phyloP scores from a whole-genome alignment of 2,329 filamentous ascomycete genomes.

The Aspergillus novofumigatus region DNA sequence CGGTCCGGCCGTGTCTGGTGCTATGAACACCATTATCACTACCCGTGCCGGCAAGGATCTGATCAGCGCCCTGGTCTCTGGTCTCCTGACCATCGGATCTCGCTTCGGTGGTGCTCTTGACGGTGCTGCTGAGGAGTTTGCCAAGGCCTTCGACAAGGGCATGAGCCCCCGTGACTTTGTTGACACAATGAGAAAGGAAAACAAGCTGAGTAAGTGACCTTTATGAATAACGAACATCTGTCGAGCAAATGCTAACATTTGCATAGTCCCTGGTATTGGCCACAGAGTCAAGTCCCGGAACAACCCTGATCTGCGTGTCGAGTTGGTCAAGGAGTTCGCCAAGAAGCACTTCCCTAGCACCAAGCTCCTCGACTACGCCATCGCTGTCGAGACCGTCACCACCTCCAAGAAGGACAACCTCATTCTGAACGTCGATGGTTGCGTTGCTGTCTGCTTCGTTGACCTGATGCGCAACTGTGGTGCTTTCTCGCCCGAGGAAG shows the following conservation, averaged over 20 bases:
- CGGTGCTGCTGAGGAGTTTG: constrained; percentile 97
- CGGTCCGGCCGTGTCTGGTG: constrained; percentile 96
- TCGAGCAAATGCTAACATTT: constrained; percentile 21
- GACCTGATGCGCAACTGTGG: constrained; percentile 97
- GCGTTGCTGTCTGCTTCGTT: constrained; percentile 97
- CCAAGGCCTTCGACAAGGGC: constrained; percentile 95
- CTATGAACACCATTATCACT: constrained; percentile 99
- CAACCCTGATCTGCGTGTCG: constrained; percentile 99
- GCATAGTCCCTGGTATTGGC: constrained; percentile 82
- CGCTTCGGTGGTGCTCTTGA: constrained; percentile 98
- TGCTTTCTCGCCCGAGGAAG: constrained; percentile 92
- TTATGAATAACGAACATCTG: not conserved
- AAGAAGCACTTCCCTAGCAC: constrained; percentile 94
- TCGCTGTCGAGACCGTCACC: constrained; percentile 95
- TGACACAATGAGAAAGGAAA: constrained; percentile 98
- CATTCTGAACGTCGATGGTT: constrained; percentile 98
- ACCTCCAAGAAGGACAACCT: constrained; percentile 99
- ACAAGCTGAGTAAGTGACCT: constrained; percentile 77
- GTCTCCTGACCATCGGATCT: constrained; percentile 96
- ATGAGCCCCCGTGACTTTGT: constrained; percentile 98
- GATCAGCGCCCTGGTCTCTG: constrained; percentile 89
- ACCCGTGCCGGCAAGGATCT: constrained; percentile 98
- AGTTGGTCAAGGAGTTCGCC: constrained; percentile 99
- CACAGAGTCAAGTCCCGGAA: constrained; percentile 99
- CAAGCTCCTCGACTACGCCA: constrained; percentile 98